A percentile compares a stretch with the other conserved stretches of the same genome.
Evolutionary conservation across 805 yeast genomes (phyloP).

Genomic region (Cyberlindnera japonica): DNA sequence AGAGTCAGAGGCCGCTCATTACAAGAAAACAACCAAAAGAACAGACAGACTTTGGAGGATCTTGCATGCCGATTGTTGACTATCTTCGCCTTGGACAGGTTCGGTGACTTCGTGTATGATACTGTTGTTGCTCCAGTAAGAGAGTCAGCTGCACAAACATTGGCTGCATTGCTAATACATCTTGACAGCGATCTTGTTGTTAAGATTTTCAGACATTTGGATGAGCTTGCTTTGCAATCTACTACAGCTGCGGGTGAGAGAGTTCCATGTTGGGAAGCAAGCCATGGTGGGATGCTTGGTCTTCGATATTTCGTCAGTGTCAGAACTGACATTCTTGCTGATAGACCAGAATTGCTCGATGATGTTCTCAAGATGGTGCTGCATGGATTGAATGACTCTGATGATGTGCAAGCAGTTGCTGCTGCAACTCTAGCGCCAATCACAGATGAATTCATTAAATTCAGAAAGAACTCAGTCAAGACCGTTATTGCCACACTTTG

Average conservation of each 20-base stretch:
- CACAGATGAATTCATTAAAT: constrained; percentile 76
- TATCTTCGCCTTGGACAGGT: constrained; percentile 86
- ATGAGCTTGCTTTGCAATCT: constrained; percentile 67
- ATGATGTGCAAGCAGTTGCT: constrained; percentile 95
- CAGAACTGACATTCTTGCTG: constrained; percentile 69
- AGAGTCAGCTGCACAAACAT: constrained; percentile 92
- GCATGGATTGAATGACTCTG: constrained; percentile 73
- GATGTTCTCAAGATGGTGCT: constrained; percentile 80
- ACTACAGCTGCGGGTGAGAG: constrained; percentile 31
- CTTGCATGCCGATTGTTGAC: constrained; percentile 81
- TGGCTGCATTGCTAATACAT: constrained; percentile 85
- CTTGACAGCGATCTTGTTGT: constrained; percentile 52
- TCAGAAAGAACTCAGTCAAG: constrained; percentile 46
- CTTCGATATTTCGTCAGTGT: constrained; percentile 88
- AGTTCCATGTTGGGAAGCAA: constrained; percentile 87
- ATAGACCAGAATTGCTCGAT: constrained; percentile 53
- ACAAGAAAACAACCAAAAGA: constrained; percentile 61
- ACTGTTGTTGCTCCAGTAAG: constrained; percentile 98
- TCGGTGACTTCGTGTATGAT: constrained; percentile 96
- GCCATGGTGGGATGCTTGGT: constrained; percentile 97
- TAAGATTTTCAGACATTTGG: constrained; percentile 61
- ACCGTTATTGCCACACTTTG: constrained; percentile 69
- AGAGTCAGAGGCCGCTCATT: constrained; percentile 60
- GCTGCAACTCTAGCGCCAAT: constrained; percentile 92
- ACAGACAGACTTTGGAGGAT: constrained; percentile 76